Base-by-base conservation (phyloP, 805 yeast genomes). In the Myxozyma geophila region DNA sequence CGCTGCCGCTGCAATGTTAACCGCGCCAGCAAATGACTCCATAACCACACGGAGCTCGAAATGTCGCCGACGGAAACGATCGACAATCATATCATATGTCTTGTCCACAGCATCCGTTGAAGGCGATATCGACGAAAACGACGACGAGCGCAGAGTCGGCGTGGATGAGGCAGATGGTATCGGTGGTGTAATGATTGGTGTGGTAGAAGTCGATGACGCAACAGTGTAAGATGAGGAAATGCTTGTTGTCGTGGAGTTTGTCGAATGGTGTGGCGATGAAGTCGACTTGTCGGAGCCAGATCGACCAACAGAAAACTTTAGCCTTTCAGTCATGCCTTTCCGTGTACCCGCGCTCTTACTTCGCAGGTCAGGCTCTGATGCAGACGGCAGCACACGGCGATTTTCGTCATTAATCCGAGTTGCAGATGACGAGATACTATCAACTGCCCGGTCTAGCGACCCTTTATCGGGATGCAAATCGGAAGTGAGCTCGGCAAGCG, bases 401-500 rank as follows among this genome's bases (percentile, higher is more conserved):
- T 17, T 33, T 19, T 41, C 39, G 3, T 48, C 55, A 40, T 64
- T 62, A 40, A 64, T 66, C 21, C 62, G 43, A 12, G 56, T 66
- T 2, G 68, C 68, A 17, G 51, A 50, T 9, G 54, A 35, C 21
- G 59, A 50, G 9, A 66, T 60, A 33, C 59, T 47, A 1, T 21
- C 17, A 33, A 55, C 59, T 5, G 70, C 69, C 33, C 41, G 44
- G 23, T 39, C 51, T 9, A 67, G 55, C 5, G 63, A 40, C 21
- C 4, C n/a, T 95, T 70, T 82, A 67, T 81, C 85, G 3, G 83
- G 81, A 73, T 81, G 81, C 21, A 74, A 70, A n/a, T 75, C 63
- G 0, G 72, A 66, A 1, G 78, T 75, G 57, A 51, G 59, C 8
- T 73, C 70, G 8, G 76, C 64, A n/a, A 78, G 54, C n/a, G 75